Conservation (phyloP, 2,329 filamentous ascomycete genomes). For the Stemphylium lycopersici region DNA sequence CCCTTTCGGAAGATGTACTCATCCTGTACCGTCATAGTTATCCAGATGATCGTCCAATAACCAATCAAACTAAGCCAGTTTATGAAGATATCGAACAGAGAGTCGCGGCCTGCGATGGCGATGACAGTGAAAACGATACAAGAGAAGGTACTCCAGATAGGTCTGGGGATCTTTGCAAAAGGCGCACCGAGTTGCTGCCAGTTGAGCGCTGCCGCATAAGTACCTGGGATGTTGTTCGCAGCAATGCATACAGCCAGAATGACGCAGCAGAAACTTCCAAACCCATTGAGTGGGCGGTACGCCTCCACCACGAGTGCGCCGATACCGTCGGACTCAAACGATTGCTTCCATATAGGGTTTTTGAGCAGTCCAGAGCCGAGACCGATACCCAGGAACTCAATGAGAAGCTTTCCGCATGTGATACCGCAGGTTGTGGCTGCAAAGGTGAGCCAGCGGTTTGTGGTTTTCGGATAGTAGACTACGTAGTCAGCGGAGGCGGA, state of each 20-base stretch:
- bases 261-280: slow-evolving; percentile 71
- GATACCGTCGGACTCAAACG: slow-evolving; percentile 60
- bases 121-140: slow-evolving; percentile 62
- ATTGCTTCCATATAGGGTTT: slow-evolving; percentile 60
- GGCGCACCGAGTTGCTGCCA: slow-evolving; percentile 67
- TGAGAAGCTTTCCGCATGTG: slow-evolving; percentile 61
- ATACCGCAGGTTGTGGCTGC: slow-evolving; percentile 62
- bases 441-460: slow-evolving; percentile 56
- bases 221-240: slow-evolving; percentile 70
- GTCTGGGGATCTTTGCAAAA: slow-evolving; percentile 68
- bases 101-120: slow-evolving; percentile 68
- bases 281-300: slow-evolving; percentile 58
- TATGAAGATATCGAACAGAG: slow-evolving; percentile 67
- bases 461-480: slow-evolving; percentile 64
- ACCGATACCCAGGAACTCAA: slow-evolving; percentile 66
- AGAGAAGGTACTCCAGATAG: slow-evolving; percentile 66
- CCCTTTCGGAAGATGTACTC: slow-evolving; percentile 30
- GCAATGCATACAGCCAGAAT: slow-evolving; percentile 61
- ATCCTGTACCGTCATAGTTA: slow-evolving; percentile 31
- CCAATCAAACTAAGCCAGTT: slow-evolving; percentile 58
- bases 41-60: slow-evolving; percentile 35
- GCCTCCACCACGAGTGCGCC: slow-evolving; percentile 68
- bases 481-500: slow-evolving; percentile 68
- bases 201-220: slow-evolving; percentile 69
- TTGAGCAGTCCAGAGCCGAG: slow-evolving; percentile 63